Base-by-base conservation (phyloP, 768 basidiomycete genomes). In the Lactarius sanguifluus region DNA sequence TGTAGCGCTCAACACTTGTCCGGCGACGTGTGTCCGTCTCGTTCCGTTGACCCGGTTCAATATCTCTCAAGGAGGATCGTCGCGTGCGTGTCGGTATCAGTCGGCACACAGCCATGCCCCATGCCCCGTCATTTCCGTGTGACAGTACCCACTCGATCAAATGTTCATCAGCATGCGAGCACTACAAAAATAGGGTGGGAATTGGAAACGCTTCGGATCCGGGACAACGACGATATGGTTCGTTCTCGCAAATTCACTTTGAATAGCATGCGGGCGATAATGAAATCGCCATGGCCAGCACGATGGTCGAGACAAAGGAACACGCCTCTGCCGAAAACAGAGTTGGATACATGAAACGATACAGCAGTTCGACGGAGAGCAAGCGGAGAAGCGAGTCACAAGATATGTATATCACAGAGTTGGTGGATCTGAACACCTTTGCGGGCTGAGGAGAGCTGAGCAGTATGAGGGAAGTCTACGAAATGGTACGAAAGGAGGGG, bases 331-430 rank as follows among this genome's bases (percentile, higher is more conserved):
- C 50, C 12, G 13, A 52, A 52, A 50, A 28, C 15, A 52, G 50
- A 12, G 23, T 52, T 52, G 23, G 12, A 52, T 52, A 52, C 47
- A 50, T 6, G 13, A 59, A 43, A 54, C 34, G 47, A 66, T 64
- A 67, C 66, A 67, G 62, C 41, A 50, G 43, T 47, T 67, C 57
- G 58, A 67, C 41, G 55, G 34, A 59, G 58, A 64, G 58, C 23
- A 60, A 50, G 50, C 43, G 47, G 40, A 59, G 56, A 25, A 52
- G 50, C 23, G 30, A 50, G 38, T 58, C 65, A 66, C 65, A 62
- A 40, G 50, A 36, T 54, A 66, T 67, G 66, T 67, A 67, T 67
- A 47, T 67, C 66, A 67, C 66, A 67, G 66, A 56, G 61, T 67
- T 41, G 62, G 66, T 60, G 54, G 15, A 25, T 23, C 38, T 58